Conservation (phyloP, 2,329 filamentous ascomycete species). For the Daldinia eschscholtzii region DNA sequence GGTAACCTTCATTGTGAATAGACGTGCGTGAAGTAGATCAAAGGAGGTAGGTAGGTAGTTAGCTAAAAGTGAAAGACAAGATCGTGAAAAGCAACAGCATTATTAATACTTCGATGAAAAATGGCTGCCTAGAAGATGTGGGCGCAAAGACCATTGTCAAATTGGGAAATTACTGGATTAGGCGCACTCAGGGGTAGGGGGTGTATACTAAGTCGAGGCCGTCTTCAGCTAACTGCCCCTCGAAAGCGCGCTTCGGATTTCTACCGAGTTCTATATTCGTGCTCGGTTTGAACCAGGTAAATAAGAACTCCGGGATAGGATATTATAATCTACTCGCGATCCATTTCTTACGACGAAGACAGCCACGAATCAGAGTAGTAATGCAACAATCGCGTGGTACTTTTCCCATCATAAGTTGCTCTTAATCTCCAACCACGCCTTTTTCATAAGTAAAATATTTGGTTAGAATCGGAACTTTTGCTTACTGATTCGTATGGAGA, state of each 20-base stretch:
- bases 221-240: not conserved
- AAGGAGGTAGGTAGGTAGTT: not conserved
- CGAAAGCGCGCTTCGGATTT: not conserved
- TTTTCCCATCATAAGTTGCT: not conserved
- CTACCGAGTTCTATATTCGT: not conserved
- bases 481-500: conserved; percentile 4
- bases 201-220: not conserved
- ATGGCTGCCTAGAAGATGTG: not conserved
- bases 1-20: not conserved
- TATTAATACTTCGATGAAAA: too few species aligned
- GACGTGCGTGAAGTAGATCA: not conserved
- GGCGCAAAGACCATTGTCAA: conserved; percentile 4
- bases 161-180: conserved; percentile 22
- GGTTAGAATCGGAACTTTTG: not conserved
- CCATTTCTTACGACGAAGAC: not conserved
- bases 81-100: too few species aligned
- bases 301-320: too few species aligned
- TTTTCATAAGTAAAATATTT: not conserved
- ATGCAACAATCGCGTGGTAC: not conserved
- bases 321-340: too few species aligned
- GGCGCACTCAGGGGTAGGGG: not conserved
- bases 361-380: not conserved
- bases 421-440: not conserved
- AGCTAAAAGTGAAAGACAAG: too few species aligned
- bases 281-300: not conserved